Base-by-base conservation (phyloP, 352 stramenopile genomes). In the Phytophthora pistaciae region DNA sequence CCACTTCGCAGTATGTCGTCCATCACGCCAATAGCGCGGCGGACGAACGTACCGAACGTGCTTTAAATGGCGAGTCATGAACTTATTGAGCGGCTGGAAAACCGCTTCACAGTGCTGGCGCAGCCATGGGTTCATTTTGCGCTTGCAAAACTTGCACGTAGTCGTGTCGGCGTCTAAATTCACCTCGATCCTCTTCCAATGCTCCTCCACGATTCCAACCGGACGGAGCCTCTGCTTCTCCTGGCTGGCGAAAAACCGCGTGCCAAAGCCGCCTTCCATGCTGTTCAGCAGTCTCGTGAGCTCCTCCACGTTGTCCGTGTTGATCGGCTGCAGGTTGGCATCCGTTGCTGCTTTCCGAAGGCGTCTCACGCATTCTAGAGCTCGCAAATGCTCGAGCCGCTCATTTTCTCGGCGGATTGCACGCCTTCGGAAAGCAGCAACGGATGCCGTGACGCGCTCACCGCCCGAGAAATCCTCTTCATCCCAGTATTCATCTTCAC, bases 1-100 rank as follows among this genome's bases (percentile, higher is more conserved):
- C 33, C 71, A 49, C 21, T 64, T 57, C 1, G 65, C 65, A 25
- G 58, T 50, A n/a, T 69, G 50, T 6, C 42, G 38, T 9, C 27
- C 58, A 1, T 64, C 20, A 48, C 68, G 74, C 58, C 64, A 71
- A 42, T 68, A 59, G 25, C 25, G 46, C 1, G 49, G 36, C 50
- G 63, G 59, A 36, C 44, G 58, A n/a, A 71, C 64, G 36, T 74
- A 79, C 38, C 60, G 72, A 0, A 76, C 60, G 36, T 79, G 64
- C n/a, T 79, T 21, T 23, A 79, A 31, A 18, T 79, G 64, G 31
- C 67, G 72, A 42, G 36, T 65, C 68, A 79, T 79, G 52, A 74
- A 79, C 48, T 60, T 62, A 14, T 76, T 76, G 5, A 76, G 60
- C 3, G 63, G 72, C 56, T 79, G 63, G n/a, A 68, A 76, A 2